Base-by-base conservation (phyloP, 352 stramenopile genomes). In the Globisporangium middletonii region DNA sequence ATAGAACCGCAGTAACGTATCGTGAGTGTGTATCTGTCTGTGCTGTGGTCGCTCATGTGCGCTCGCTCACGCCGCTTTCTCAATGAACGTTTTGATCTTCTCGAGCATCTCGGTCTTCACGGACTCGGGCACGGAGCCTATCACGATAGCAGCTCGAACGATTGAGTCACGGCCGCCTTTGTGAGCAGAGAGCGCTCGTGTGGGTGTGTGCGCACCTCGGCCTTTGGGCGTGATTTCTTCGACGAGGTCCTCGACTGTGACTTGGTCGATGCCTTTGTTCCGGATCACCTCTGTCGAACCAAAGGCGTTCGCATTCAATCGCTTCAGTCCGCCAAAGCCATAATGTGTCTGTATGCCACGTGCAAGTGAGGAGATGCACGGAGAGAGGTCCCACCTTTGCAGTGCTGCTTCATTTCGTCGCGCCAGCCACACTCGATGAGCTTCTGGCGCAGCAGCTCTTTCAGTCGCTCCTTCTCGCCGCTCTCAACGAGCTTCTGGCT, bases 231-330 rank as follows among this genome's bases (percentile, higher is more conserved):
- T 97, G 57, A 98, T 96, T 61, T 97, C 88, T 28, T 93, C 80
- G 19, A 98, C 86, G 47, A 98, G 69, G 62, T 98, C 91, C 60
- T 98, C 94, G 42, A 98, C 89, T 0, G 90, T 98, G 53, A 98
- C 95, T 68, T 97, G 88, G 60, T 98, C 87, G 54, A 98, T 90
- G 23, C 92, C 93, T 59, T 97, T 98, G 62, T 72, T 95, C 51
- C 88, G 75, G 60, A 98, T 98, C 41, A 98, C 80, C 67, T 98
- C 92, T 94, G 67, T 70, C 51, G 23, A 12, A 38, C 19, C 4
- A 3, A 23, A 23, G 23, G 23, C 23, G 23, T 23, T 23, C 23
- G 5, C 19, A 48, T 26, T 18, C 7, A 48, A 11, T 45, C 19
- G 3, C 43, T 41, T 15, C 15, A 33, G 15, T 9, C 3, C 16